Evolutionary conservation across 2,329 filamentous ascomycete species (phyloP).

Genomic region (Colletotrichum australisinense): DNA sequence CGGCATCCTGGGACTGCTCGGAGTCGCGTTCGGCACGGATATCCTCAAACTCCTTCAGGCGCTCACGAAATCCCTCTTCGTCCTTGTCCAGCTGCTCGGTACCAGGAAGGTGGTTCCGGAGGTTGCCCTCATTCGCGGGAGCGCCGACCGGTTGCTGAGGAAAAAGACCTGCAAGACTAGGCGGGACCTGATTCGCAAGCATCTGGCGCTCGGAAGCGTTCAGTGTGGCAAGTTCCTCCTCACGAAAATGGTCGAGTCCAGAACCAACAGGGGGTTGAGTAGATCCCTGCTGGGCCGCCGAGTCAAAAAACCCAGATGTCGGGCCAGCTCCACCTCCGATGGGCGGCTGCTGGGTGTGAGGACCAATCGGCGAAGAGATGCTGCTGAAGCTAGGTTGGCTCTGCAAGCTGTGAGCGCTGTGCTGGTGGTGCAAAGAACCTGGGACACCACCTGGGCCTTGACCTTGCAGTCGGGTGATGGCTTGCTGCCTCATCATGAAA

Average conservation of each 20-base stretch:
- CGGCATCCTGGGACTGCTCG: conserved; percentile 51
- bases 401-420: conserved; percentile 94
- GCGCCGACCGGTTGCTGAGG: conserved; percentile 53
- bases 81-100: conserved; percentile 65
- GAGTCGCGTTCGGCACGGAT: conserved; percentile 79
- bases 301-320: conserved; percentile 79
- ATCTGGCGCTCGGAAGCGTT: conserved; percentile 64
- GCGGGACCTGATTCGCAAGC: conserved; percentile 53
- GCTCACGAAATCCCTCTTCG: conserved; percentile 72
- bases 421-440: conserved; percentile 83
- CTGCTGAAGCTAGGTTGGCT: conserved; percentile 97
- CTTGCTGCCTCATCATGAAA: conserved; percentile 87
- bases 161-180: conserved; percentile 39
- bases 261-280: conserved; percentile 42
- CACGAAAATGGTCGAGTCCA: conserved; percentile 66
- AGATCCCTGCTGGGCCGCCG: conserved; percentile 55
- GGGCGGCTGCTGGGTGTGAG: conserved; percentile 59
- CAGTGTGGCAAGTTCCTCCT: conserved; percentile 81
- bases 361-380: conserved; percentile 86
- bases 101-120: conserved; percentile 61
- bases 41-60: conserved; percentile 86
- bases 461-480: conserved; percentile 67
- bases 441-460: conserved; percentile 40
- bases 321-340: conserved; percentile 62
- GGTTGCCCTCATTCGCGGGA: conserved; percentile 48